A percentile compares a stretch with the other conserved stretches of the same genome.
Evolutionary conservation across 176 grass and related monocot genomes (phyloP).

Genomic region (Urochloa ruziziensis): DNA sequence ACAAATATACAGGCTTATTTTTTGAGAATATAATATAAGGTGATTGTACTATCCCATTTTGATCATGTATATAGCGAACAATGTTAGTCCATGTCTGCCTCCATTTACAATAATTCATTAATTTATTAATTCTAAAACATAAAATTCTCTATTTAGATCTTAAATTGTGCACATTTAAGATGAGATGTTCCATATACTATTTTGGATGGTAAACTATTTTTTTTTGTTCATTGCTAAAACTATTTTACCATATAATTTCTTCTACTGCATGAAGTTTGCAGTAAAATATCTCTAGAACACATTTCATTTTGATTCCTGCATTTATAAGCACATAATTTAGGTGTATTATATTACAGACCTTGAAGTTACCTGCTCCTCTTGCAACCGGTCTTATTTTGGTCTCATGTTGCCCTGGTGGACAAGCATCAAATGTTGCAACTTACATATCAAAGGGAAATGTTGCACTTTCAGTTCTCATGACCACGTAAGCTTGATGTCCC

Average conservation of each 20-base stretch:
- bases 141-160: slow-evolving; percentile 9
- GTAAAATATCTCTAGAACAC: background rate
- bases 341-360: slow-evolving; percentile 49
- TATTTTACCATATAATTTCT: slow-evolving; percentile 12
- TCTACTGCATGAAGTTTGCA: background rate
- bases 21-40: background rate
- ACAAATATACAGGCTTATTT: background rate
- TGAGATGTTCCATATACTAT: background rate
- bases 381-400: slow-evolving; percentile 98
- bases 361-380: slow-evolving; percentile 93
- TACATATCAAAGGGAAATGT: slow-evolving; percentile 99
- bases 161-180: slow-evolving; percentile 12
- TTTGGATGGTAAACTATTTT: background rate
- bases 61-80: background rate
- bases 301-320: slow-evolving; percentile 11
- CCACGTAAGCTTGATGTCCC: slow-evolving; percentile 64
- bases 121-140: background rate
- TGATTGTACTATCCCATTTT: background rate
- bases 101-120: background rate
- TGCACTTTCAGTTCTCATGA: slow-evolving; percentile 99
- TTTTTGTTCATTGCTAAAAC: slow-evolving; percentile 9
- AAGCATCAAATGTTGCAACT: slow-evolving; percentile 99
- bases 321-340: slow-evolving; percentile 15
- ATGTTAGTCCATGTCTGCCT: background rate
- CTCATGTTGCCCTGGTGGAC: slow-evolving; percentile 96